These are phyloP conservation scores for Aspergillus hortae DNA, from an alignment of 2,329 filamentous ascomycete species.

Conservation along the genomic window DNA sequence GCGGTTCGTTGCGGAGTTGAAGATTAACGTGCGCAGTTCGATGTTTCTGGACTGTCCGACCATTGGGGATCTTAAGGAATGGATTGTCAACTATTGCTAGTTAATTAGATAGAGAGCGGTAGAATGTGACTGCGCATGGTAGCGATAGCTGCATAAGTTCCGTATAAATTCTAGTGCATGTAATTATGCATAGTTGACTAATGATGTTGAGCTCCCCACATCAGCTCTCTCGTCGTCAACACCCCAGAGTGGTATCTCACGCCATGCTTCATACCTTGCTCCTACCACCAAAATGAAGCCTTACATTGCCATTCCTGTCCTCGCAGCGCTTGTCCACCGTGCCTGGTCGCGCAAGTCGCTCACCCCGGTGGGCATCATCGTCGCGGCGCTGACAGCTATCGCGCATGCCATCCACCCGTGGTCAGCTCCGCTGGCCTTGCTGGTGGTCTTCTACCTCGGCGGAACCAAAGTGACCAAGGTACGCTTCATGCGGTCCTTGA, in stretches of 20 bases:
- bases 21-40: background rate
- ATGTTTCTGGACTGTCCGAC: background rate
- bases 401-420: conserved; percentile 90
- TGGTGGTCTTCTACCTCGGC: conserved; percentile 80
- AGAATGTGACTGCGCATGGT: too few species aligned
- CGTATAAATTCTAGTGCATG: too few species aligned
- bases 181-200: too few species aligned
- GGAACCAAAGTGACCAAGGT: conserved; percentile 83
- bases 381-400: conserved; percentile 68
- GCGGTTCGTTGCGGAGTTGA: background rate
- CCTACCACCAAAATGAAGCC: conserved; percentile 38
- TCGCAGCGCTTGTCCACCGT: conserved; percentile 60
- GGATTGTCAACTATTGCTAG: background rate
- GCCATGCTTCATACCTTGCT: background rate
- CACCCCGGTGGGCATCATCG: conserved; percentile 70
- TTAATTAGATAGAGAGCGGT: background rate
- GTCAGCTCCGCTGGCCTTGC: conserved; percentile 81
- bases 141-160: too few species aligned
- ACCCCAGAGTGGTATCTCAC: too few species aligned
- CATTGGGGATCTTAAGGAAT: background rate
- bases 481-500: background rate
- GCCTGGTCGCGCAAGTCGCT: conserved; percentile 72
- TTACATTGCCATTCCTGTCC: conserved; percentile 44
- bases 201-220: too few species aligned
- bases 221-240: too few species aligned